These are phyloP conservation scores for Penicillium herquei DNA, from an alignment of 495 filamentous ascomycete genomes.

Conservation along the genomic window DNA sequence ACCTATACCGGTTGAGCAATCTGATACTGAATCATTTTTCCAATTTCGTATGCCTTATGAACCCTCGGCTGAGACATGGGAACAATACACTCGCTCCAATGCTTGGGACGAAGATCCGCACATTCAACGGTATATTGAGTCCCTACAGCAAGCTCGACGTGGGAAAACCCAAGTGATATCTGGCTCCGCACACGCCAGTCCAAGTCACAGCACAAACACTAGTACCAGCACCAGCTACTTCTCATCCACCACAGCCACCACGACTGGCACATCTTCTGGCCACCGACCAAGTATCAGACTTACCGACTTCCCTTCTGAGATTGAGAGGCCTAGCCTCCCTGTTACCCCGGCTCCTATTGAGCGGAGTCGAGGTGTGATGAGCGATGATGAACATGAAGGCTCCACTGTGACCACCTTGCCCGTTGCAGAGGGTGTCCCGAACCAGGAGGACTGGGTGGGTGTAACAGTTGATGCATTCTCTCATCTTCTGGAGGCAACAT, in stretches of 20 bases:
- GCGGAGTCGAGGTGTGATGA: conserved; percentile 50
- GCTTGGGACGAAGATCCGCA: conserved; percentile 86
- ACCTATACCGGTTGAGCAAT: background rate
- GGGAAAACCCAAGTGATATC: conserved; percentile 57
- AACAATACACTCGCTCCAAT: conserved; percentile 65
- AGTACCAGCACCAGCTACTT: conserved; percentile 3
- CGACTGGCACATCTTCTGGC: conserved; percentile 11
- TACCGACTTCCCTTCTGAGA: conserved; percentile 82
- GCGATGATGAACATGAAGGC: conserved; percentile 49
- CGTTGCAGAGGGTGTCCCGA: conserved; percentile 74
- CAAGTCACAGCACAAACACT: conserved; percentile 7
- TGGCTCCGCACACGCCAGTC: conserved; percentile 11
- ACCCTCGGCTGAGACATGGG: conserved; percentile 56
- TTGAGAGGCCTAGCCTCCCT: conserved; percentile 83
- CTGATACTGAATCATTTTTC: background rate
- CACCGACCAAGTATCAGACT: conserved; percentile 58
- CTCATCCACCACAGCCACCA: background rate
- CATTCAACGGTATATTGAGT: conserved; percentile 77
- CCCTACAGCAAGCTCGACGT: conserved; percentile 62
- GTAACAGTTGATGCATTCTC: conserved; percentile 54
- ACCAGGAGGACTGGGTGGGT: conserved; percentile 89
- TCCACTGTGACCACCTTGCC: conserved; percentile 50
- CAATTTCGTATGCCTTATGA: conserved; percentile 26
- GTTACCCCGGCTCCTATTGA: conserved; percentile 82
- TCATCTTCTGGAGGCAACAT: conserved; percentile 51